Evolutionary conservation across 495 filamentous ascomycete species (phyloP), one percentile per base, ranked within the genome.

Genomic region (Chaetomidium leptoderma): DNA sequence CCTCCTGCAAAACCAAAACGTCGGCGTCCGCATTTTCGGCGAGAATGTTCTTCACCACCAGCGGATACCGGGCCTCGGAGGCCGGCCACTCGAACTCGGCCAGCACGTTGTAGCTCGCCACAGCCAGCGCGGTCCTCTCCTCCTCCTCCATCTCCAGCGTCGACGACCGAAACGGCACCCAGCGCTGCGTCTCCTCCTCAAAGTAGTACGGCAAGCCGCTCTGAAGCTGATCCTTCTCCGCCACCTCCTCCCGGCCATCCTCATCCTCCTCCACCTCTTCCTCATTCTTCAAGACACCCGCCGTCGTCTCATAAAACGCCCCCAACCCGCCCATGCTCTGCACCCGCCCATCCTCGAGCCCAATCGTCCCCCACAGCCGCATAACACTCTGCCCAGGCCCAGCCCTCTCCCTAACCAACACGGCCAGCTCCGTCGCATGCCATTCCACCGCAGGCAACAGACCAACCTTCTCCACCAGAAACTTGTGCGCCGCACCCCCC

Each of bases 61-160:
- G 68, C 6, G 79, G 73, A 64, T 83, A 77, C 39, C 81, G 74
- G 21, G 70, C 65, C 16, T 65, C 52, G n/a, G 75, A 70, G 4
- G 76, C 70, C 0, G 81, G 79, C 44, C 73, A 74, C 14, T 71
- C 56, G 32, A 78, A 78, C 32, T 84, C 81, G 13, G 78, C 75
- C 30, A 84, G 70, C 23, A 84, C 67, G 55, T 86, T 86, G 62
- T 83, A 86, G 48, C 72, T 80, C 14, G 79, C 71, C 29, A 84
- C 55, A 0, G 59, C 60, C 17, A 84, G 54, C 6, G 39, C 51
- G 23, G 40, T 40, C 21, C 44, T 29, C 21, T 21, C n/a, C 7
- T 56, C 53, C n/a, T 50, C 40, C 37, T 57, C 19, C 35, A 17
- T 42, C 14, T 13, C 39, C 26, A 40, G n/a, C 19, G n/a, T 16